Conservation (phyloP, 1,284 basidiomycete species). For the Kwoniella shivajii region DNA sequence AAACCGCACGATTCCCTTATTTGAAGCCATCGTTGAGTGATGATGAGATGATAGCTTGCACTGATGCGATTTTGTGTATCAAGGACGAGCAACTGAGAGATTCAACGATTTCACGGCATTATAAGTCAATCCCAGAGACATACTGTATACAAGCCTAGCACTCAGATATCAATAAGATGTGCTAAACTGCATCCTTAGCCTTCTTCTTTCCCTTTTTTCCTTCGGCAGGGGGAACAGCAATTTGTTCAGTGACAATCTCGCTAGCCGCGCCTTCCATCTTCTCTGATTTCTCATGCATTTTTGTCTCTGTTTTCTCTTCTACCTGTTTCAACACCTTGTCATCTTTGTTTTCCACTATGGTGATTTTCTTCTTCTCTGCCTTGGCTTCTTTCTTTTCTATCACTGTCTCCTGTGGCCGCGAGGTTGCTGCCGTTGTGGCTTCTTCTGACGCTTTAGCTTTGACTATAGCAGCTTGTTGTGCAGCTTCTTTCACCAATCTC, state of each 20-base stretch:
- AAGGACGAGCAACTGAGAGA: too few species aligned
- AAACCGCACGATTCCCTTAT: too few species aligned
- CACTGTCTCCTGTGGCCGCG: not conserved
- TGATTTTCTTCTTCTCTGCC: not conserved
- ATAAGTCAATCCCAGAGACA: too few species aligned
- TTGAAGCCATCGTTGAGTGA: too few species aligned
- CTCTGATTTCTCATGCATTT: not conserved
- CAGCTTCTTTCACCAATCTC: conserved; percentile 3
- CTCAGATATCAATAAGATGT: too few species aligned
- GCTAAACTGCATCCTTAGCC: not conserved
- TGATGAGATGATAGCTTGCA: too few species aligned
- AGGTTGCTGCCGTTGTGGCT: not conserved
- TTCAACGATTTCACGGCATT: too few species aligned
- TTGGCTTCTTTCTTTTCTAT: not conserved
- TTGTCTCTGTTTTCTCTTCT: not conserved
- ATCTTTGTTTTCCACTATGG: not conserved
- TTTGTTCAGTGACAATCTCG: not conserved
- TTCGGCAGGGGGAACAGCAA: not conserved
- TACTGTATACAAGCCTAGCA: too few species aligned
- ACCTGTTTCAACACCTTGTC: not conserved
- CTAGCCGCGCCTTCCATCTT: not conserved
- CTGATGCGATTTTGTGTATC: too few species aligned
- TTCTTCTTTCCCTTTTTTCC: conserved; percentile 1
- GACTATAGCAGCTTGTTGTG: not conserved
- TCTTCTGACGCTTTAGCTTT: not conserved